A percentile compares a stretch with the other conserved stretches of the same genome.
These are phyloP conservation scores for Pseudocercospora macadamiae DNA, from an alignment of 2,329 filamentous ascomycete genomes.

Conservation along the genomic window DNA sequence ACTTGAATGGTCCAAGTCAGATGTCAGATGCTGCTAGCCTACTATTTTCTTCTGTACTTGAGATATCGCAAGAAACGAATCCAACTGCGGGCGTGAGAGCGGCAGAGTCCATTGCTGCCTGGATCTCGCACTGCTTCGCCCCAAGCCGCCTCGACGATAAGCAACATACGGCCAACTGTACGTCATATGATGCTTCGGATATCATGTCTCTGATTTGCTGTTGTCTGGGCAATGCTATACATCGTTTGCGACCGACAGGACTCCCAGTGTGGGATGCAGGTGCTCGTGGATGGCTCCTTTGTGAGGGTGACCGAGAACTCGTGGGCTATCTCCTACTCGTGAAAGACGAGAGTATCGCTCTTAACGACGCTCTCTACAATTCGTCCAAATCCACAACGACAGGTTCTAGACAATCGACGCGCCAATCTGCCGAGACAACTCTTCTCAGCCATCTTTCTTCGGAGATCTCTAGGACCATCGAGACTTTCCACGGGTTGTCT, in stretches of 20 bases:
- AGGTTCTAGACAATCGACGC: conserved; percentile 8
- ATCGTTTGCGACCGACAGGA: conserved; percentile 27
- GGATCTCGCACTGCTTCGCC: conserved; percentile 81
- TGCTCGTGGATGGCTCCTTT: conserved; percentile 49
- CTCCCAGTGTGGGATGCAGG: conserved; percentile 46
- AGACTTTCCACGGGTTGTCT: conserved; percentile 12
- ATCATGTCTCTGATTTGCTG: conserved; percentile 70
- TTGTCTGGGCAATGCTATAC: conserved; percentile 62
- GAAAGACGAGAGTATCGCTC: conserved; percentile 2
- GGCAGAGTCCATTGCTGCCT: conserved; percentile 73
- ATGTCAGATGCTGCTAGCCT: conserved; percentile 78
- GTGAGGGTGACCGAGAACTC: conserved; percentile 45
- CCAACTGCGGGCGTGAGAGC: conserved; percentile 69
- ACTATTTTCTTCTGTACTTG: conserved; percentile 71
- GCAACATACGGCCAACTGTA: conserved; percentile 66
- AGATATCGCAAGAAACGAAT: conserved; percentile 66
- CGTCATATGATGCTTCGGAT: conserved; percentile 65
- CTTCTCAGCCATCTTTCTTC: conserved; percentile 28
- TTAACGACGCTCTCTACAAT: conserved; percentile 9
- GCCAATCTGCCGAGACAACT: conserved; percentile 23
- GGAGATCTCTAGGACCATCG: conserved; percentile 29
- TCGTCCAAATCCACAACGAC: neutral
- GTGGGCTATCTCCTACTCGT: conserved; percentile 55
- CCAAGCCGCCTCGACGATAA: conserved; percentile 66
- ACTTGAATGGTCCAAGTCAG: conserved; percentile 76